Evolutionary conservation across 2,329 filamentous ascomycete genomes (phyloP).

Genomic region (Fusarium lyarnte): DNA sequence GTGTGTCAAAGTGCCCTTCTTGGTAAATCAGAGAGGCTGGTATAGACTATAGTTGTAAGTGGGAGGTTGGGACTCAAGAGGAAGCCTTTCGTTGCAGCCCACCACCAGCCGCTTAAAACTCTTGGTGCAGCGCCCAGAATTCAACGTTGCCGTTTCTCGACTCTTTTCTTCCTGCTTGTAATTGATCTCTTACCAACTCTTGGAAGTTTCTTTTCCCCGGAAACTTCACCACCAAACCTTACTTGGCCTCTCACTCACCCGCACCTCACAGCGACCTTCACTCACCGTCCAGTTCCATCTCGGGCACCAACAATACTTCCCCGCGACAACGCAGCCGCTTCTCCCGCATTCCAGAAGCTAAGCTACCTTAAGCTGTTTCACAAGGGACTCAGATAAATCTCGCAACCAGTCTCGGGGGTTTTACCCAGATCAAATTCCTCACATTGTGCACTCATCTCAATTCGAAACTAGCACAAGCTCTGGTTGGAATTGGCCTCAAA

Average conservation of each 20-base stretch:
- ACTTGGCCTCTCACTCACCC: slow-evolving; percentile 8
- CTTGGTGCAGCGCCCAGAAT: slow-evolving; percentile 46
- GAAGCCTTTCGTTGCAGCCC: slow-evolving; percentile 37
- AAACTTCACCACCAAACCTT: neutral
- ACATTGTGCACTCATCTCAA: slow-evolving; percentile 6
- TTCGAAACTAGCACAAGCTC: slow-evolving; percentile 9
- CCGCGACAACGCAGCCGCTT: slow-evolving; percentile 19
- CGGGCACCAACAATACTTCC: slow-evolving; percentile 26
- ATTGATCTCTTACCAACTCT: neutral
- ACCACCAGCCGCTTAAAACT: slow-evolving; percentile 46
- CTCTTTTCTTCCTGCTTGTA: slow-evolving; percentile 20
- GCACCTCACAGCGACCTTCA: slow-evolving; percentile 24
- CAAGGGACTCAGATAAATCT: slow-evolving; percentile 22
- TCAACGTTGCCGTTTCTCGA: slow-evolving; percentile 29
- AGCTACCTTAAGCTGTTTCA: slow-evolving; percentile 17
- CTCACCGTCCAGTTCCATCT: slow-evolving; percentile 17
- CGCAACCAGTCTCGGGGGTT: slow-evolving; percentile 7
- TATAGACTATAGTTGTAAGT: slow-evolving; percentile 41
- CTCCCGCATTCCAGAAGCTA: slow-evolving; percentile 22
- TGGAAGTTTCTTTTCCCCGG: neutral
- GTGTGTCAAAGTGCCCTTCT: slow-evolving; percentile 30
- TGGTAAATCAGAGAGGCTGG: slow-evolving; percentile 46
- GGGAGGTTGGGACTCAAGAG: slow-evolving; percentile 48
- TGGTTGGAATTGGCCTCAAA: slow-evolving; percentile 25
- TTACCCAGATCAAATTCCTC: neutral